A percentile compares a stretch with the other conserved stretches of the same genome.
Evolutionary conservation across 2,329 filamentous ascomycete genomes (phyloP).

Genomic region (Ophiostoma piceae): DNA sequence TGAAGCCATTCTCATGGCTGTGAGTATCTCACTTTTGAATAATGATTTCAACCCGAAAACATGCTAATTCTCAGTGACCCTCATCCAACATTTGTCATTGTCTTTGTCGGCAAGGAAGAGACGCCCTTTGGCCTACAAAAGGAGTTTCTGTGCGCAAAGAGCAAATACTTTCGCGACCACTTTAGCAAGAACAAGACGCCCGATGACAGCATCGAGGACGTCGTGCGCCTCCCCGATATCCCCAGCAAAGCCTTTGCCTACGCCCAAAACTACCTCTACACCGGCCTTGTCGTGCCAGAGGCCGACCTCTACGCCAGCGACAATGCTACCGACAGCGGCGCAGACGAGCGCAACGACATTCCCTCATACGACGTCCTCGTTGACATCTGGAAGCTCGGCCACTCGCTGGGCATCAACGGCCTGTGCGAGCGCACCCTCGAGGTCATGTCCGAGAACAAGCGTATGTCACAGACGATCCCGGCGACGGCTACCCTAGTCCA

Average conservation of each 20-base stretch:
- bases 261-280: conserved; percentile 52
- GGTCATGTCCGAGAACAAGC: conserved; percentile 53
- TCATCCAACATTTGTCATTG: conserved; percentile 51
- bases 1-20: conserved; percentile 33
- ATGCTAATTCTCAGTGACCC: conserved; percentile 40
- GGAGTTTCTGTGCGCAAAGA: conserved; percentile 52
- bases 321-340: conserved; percentile 25
- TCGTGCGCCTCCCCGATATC: conserved; percentile 47
- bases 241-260: conserved; percentile 50
- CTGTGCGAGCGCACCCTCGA: conserved; percentile 53
- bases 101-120: conserved; percentile 49
- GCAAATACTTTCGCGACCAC: conserved; percentile 43
- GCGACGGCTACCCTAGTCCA: conserved; percentile 54
- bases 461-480: conserved; percentile 51
- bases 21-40: conserved; percentile 16
- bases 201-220: conserved; percentile 41
- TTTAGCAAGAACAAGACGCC: conserved; percentile 34
- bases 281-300: conserved; percentile 42
- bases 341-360: conserved; percentile 34
- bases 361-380: conserved; percentile 53
- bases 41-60: neutral
- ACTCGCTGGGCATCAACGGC: conserved; percentile 48
- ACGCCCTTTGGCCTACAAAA: conserved; percentile 54
- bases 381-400: conserved; percentile 52
- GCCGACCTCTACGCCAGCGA: neutral